Conservation (phyloP, 257 asterid species). For the Plantago major region DNA sequence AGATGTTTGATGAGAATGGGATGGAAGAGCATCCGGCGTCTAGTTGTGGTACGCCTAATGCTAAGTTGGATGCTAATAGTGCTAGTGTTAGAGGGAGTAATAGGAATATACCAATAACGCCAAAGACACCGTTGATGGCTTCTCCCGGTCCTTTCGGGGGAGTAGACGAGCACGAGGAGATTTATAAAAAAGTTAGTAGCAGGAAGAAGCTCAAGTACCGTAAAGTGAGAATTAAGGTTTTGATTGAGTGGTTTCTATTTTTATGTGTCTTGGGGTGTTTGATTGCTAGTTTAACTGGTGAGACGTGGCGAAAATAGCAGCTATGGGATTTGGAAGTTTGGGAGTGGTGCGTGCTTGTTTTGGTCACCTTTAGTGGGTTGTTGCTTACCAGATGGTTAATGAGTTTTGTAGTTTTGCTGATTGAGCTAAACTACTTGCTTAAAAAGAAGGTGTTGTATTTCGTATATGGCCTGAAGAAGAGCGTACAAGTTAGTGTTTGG, state of each 20-base stretch:
- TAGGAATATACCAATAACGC: constrained; percentile 38
- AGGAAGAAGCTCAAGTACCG: constrained; percentile 54
- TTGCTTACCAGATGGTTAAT: constrained; percentile 57
- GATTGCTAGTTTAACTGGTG: constrained; percentile 48
- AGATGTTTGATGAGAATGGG: constrained; percentile 32
- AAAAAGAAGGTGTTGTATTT: constrained; percentile 74
- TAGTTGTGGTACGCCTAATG: constrained; percentile 44
- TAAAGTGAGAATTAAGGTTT: constrained; percentile 52
- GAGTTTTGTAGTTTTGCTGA: constrained; percentile 56
- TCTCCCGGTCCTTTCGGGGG: constrained; percentile 53
- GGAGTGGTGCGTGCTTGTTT: constrained; percentile 70
- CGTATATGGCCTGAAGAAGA: constrained; percentile 67
- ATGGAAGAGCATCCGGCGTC: constrained; percentile 34
- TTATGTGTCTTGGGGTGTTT: constrained; percentile 51
- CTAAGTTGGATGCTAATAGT: constrained; percentile 24
- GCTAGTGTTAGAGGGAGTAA: constrained; percentile 32
- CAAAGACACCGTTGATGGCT: constrained; percentile 58
- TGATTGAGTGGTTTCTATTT: constrained; percentile 64
- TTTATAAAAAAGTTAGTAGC: constrained; percentile 71
- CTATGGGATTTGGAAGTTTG: constrained; percentile 55
- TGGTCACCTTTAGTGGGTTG: constrained; percentile 77
- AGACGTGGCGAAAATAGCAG: constrained; percentile 30
- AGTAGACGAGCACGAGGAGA: constrained; percentile 66
- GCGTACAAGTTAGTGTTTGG: constrained; percentile 70
- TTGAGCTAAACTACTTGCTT: constrained; percentile 70